phyloP scores from a whole-genome alignment of 2,329 filamentous ascomycete species.

The Paraphoma chrysanthemicola region DNA sequence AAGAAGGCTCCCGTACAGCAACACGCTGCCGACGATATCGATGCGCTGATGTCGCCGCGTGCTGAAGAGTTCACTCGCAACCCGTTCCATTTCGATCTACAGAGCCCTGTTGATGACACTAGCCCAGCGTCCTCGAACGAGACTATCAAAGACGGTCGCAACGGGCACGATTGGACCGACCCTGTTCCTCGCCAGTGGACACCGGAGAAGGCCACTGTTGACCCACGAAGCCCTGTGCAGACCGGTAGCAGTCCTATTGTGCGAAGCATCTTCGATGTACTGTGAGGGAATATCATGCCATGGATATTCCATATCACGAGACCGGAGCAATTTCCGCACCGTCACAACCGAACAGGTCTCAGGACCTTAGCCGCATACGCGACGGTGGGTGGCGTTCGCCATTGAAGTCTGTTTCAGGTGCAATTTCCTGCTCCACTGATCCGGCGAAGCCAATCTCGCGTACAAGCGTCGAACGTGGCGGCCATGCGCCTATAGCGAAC shows the following conservation, averaged over 20 bases:
- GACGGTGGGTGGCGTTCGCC: background rate
- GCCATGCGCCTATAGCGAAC: no score
- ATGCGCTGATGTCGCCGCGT: constrained; percentile 73
- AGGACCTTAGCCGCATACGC: background rate
- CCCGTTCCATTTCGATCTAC: constrained; percentile 46
- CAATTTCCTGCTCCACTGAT: background rate
- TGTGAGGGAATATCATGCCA: constrained; percentile 56
- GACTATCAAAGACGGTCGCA: constrained; percentile 39
- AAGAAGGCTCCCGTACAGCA: constrained; percentile 29
- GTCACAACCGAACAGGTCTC: background rate
- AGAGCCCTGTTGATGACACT: constrained; percentile 29
- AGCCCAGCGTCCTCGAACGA: constrained; percentile 42
- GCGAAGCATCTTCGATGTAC: constrained; percentile 77
- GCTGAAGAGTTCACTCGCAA: constrained; percentile 73
- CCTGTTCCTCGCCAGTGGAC: constrained; percentile 41
- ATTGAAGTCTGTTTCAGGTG: background rate
- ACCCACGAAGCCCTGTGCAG: constrained; percentile 78
- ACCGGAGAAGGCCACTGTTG: constrained; percentile 66
- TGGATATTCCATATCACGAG: no score
- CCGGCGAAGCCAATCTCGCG: background rate
- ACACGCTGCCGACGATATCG: constrained; percentile 48
- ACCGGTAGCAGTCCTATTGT: constrained; percentile 77
- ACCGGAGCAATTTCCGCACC: background rate
- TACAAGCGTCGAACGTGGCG: no score
- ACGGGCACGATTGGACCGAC: constrained; percentile 35